phyloP scores from a whole-genome alignment of 2,329 filamentous ascomycete genomes.

The Ophiostoma tasmaniense region DNA sequence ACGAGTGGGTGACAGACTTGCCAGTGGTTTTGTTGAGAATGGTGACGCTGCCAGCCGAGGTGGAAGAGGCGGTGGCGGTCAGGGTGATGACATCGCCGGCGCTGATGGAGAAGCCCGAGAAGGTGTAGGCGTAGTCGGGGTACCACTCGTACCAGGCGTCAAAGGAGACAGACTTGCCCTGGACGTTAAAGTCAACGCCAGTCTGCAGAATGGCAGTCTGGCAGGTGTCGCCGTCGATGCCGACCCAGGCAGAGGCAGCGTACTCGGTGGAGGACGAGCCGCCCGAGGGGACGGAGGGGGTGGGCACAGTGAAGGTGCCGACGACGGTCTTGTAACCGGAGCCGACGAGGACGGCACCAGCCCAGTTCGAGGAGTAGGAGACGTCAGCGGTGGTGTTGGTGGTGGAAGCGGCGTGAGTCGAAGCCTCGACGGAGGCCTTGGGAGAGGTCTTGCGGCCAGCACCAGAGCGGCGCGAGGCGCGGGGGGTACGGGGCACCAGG shows the following conservation, averaged over 20 bases:
- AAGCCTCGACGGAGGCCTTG: not conserved
- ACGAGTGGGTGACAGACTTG: conserved; percentile 38
- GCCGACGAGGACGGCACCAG: conserved; percentile 19
- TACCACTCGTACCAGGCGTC: conserved; percentile 29
- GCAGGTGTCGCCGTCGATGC: conserved; percentile 28
- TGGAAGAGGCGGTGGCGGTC: conserved; percentile 32
- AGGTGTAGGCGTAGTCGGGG: conserved; percentile 25
- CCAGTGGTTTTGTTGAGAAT: conserved; percentile 31
- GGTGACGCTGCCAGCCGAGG: conserved; percentile 21
- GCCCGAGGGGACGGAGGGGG: conserved; percentile 21
- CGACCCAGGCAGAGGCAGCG: conserved; percentile 27
- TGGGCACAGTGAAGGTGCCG: conserved; percentile 25
- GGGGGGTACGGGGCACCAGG: conserved; percentile 31
- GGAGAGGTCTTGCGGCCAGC: conserved; percentile 19
- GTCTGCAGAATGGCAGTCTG: conserved; percentile 25
- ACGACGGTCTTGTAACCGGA: conserved; percentile 19
- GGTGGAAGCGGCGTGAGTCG: conserved; percentile 25
- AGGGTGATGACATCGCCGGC: conserved; percentile 25
- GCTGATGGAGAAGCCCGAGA: conserved; percentile 23
- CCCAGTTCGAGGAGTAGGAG: conserved; percentile 37
- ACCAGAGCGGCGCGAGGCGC: conserved; percentile 25
- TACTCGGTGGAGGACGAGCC: conserved; percentile 20
- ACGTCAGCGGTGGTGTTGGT: not conserved
- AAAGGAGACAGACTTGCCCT: conserved; percentile 10
- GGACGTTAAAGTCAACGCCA: conserved; percentile 24